A percentile compares a stretch with the other conserved stretches of the same genome.
These are phyloP conservation scores for Wallacemonas collosoma DNA, from an alignment of 208 protist genomes.

Conservation along the genomic window DNA sequence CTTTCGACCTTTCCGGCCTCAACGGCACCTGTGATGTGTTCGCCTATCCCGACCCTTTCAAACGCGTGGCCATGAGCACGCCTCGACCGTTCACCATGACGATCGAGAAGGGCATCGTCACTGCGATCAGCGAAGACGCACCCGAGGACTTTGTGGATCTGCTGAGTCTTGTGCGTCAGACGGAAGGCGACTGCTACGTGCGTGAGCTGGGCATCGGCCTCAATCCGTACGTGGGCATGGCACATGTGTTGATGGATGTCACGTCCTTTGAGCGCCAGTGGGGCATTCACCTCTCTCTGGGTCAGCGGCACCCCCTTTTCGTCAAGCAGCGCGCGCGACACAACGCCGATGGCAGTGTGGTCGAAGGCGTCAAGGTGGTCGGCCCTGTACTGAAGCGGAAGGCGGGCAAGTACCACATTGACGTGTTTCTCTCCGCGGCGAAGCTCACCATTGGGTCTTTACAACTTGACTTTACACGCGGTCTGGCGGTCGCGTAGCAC, in stretches of 20 bases:
- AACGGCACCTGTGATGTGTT: slow-evolving; percentile 81
- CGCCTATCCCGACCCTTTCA: slow-evolving; percentile 80
- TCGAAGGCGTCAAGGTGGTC: slow-evolving; percentile 45
- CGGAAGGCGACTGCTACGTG: slow-evolving; percentile 84
- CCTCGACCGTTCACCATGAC: slow-evolving; percentile 71
- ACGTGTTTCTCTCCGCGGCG: slow-evolving; percentile 81
- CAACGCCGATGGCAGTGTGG: slow-evolving; percentile 70
- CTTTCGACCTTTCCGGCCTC: slow-evolving; percentile 79
- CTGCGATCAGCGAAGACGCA: slow-evolving; percentile 51
- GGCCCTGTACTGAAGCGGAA: slow-evolving; percentile 85
- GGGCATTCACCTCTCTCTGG: slow-evolving; percentile 88
- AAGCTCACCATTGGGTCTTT: slow-evolving; percentile 58
- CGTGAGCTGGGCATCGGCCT: slow-evolving; percentile 91
- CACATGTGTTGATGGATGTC: slow-evolving; percentile 84
- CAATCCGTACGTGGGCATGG: slow-evolving; percentile 81
- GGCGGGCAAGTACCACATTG: slow-evolving; percentile 89
- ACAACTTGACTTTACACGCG: slow-evolving; percentile 78
- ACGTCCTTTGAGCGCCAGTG: slow-evolving; percentile 92
- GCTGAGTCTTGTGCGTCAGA: slow-evolving; percentile 75
- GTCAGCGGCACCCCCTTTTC: slow-evolving; percentile 89
- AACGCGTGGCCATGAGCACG: slow-evolving; percentile 69
- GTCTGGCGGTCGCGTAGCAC: slow-evolving; percentile 27
- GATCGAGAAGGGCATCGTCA: slow-evolving; percentile 72
- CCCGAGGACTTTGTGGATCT: slow-evolving; percentile 82
- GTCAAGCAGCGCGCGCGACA: slow-evolving; percentile 74